Conservation (phyloP, 306 rosid species). For the Oxytropis ochrocephala region DNA sequence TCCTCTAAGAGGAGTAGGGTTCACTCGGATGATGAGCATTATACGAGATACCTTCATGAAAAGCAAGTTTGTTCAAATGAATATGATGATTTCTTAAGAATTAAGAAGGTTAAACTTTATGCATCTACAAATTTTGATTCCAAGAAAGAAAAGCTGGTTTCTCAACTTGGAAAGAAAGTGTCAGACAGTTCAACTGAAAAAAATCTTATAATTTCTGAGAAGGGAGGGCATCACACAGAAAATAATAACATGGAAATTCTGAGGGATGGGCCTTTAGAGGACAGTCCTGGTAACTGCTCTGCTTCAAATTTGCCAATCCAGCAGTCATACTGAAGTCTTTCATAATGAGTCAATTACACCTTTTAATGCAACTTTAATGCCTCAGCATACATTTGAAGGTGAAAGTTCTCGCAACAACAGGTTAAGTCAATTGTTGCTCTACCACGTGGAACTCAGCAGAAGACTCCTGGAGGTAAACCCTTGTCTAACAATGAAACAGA, state of each 20-base stretch:
- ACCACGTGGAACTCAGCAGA: not conserved
- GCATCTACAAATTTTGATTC: constrained; percentile 22
- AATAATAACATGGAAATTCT: constrained; percentile 19
- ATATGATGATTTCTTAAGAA: constrained; percentile 21
- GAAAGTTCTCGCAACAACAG: constrained; percentile 11
- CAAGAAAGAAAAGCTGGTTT: constrained; percentile 20
- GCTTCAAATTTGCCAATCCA: constrained; percentile 23
- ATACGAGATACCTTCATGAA: constrained; percentile 13
- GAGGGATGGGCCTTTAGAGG: constrained; percentile 24
- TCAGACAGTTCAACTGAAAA: constrained; percentile 30
- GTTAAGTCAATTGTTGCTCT: constrained; percentile 22
- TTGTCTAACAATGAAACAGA: constrained; percentile 16
- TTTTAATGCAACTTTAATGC: constrained; percentile 1
- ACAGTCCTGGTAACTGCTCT: constrained; percentile 2
- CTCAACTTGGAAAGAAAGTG: constrained; percentile 20
- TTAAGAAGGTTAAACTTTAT: constrained; percentile 34
- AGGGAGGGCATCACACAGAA: constrained; percentile 14
- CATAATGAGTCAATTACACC: constrained; percentile 21
- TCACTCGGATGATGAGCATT: constrained; percentile 18
- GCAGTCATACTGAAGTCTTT: constrained; percentile 12
- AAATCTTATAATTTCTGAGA: constrained; percentile 3
- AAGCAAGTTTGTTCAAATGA: constrained; percentile 11
- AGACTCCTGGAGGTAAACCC: not conserved
- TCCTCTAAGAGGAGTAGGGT: constrained; percentile 36
- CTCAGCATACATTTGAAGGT: not conserved